Percentiles rank a stretch among this genome's conserved stretches.
phyloP scores from a whole-genome alignment of 2,329 filamentous ascomycete species.

The Tolypocladium amazonense region DNA sequence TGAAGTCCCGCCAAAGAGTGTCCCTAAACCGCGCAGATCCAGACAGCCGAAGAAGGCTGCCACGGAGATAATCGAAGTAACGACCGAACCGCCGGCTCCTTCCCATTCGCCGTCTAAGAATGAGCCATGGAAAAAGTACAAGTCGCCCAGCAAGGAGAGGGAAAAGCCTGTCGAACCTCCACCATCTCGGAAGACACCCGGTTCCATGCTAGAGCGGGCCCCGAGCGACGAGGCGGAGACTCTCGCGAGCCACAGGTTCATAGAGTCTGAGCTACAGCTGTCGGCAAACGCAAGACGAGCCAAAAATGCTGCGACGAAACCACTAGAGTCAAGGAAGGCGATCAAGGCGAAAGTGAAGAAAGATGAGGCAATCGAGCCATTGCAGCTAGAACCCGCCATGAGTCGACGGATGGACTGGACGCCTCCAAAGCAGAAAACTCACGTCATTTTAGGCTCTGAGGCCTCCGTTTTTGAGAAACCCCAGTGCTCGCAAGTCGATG shows the following conservation, averaged over 20 bases:
- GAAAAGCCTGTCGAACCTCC: not conserved
- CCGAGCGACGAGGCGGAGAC: conserved; percentile 5
- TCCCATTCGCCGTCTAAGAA: conserved; percentile 8
- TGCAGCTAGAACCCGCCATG: conserved; percentile 37
- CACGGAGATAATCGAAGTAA: conserved; percentile 1
- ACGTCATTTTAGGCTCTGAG: conserved; percentile 16
- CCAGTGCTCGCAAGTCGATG: conserved; percentile 2
- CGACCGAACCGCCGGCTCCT: not conserved
- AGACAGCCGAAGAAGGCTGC: conserved; percentile 7
- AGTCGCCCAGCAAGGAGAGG: conserved; percentile 6
- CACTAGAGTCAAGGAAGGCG: conserved; percentile 9
- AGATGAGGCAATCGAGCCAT: conserved; percentile 17
- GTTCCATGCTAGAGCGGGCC: not conserved
- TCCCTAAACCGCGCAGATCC: conserved; percentile 9
- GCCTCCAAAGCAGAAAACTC: conserved; percentile 38
- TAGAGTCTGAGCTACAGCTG: conserved; percentile 1
- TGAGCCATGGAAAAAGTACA: conserved; percentile 28
- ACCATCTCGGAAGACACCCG: not conserved
- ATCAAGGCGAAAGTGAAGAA: conserved; percentile 5
- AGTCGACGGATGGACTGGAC: conserved; percentile 57
- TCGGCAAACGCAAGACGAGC: conserved; percentile 3
- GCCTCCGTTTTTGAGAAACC: conserved; percentile 14
- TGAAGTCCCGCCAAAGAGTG: conserved; percentile 8
- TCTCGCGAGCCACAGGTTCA: not conserved
- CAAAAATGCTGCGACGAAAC: conserved; percentile 16